phyloP scores from a whole-genome alignment of 495 filamentous ascomycete genomes.

The Talaromyces stipitatus region DNA sequence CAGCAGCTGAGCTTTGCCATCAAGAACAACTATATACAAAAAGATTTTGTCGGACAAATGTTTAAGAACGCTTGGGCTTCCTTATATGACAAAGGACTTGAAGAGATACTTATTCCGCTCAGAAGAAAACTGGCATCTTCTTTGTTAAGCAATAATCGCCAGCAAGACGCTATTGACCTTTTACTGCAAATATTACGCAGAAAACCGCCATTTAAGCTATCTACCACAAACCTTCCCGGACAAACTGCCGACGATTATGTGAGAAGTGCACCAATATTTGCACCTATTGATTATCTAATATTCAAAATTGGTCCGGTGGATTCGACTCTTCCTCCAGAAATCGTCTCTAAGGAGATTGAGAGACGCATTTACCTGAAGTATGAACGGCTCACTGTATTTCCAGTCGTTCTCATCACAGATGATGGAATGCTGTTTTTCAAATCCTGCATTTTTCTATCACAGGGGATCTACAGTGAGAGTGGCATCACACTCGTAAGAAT shows the following conservation, averaged over 20 bases:
- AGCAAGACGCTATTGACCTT: neutral
- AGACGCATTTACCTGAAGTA: neutral
- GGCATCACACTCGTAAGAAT: neutral
- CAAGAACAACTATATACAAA: neutral
- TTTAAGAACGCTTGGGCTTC: neutral
- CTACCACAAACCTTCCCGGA: neutral
- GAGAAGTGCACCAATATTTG: neutral
- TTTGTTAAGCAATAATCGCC: neutral
- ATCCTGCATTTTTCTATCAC: neutral
- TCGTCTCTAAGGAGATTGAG: neutral
- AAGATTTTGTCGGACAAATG: neutral
- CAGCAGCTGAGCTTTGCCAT: neutral
- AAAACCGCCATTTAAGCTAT: neutral
- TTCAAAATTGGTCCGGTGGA: neutral
- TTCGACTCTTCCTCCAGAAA: neutral
- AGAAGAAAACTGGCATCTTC: neutral
- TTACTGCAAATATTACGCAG: neutral
- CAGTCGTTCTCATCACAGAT: neutral
- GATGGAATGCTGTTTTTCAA: neutral
- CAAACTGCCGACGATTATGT: neutral
- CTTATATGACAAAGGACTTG: neutral
- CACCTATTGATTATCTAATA: neutral
- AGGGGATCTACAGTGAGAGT: neutral
- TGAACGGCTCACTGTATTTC: neutral
- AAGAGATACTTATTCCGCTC: neutral